Evolutionary conservation across 441 rosid genomes (phyloP).

Genomic region (Isatis lusitanica): DNA sequence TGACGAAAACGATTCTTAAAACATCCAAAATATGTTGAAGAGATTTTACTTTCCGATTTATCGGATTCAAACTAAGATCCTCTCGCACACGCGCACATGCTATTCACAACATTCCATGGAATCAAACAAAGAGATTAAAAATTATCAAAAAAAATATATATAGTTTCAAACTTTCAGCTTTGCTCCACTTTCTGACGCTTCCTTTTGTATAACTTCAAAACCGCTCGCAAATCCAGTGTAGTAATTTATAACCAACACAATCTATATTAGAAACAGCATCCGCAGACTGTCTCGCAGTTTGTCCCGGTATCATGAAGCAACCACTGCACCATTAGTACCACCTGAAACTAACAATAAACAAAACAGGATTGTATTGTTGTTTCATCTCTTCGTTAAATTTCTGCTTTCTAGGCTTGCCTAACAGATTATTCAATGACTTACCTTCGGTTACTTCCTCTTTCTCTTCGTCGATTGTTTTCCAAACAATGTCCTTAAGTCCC

Average conservation of each 20-base stretch:
- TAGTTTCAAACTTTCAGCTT: constrained; percentile 12
- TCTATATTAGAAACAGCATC: background rate
- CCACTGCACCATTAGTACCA: constrained; percentile 29
- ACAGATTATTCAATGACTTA: constrained; percentile 9
- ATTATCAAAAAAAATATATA: background rate
- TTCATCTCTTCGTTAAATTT: background rate
- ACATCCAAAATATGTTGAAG: constrained; percentile 1
- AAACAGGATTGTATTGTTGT: background rate
- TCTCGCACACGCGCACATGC: background rate
- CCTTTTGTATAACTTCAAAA: constrained; percentile 25
- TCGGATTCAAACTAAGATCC: constrained; percentile 7
- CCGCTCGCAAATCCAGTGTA: constrained; percentile 3
- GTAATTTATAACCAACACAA: background rate
- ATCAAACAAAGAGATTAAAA: constrained; percentile 7
- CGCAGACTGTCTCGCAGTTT: constrained; percentile 4
- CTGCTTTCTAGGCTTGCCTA: constrained; percentile 7
- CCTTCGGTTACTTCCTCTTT: constrained; percentile 48
- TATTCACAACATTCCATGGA: constrained; percentile 29
- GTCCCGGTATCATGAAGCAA: constrained; percentile 10
- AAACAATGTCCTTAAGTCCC: constrained; percentile 92
- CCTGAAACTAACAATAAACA: constrained; percentile 29
- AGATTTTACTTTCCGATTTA: constrained; percentile 2
- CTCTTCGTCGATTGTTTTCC: constrained; percentile 74
- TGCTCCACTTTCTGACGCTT: constrained; percentile 15
- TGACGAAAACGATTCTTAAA: background rate